Base-by-base conservation (phyloP, 176 grass and related monocot genomes). In the Bothriochloa decipiens region DNA sequence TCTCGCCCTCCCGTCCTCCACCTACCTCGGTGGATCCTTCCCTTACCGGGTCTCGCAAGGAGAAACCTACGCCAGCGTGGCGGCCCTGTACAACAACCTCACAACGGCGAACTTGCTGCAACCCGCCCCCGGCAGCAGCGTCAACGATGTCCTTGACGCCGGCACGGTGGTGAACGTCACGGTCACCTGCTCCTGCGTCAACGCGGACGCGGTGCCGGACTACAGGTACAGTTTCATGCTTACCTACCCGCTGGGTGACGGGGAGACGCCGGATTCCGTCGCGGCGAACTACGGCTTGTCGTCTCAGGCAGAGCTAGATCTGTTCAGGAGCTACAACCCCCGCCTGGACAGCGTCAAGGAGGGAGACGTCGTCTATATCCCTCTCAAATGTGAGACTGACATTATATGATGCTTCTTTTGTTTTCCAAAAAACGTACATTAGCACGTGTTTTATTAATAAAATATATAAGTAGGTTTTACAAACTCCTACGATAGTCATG, bases 131-230 rank as follows among this genome's bases (percentile, higher is more conserved):
- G 93, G 90, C 20, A 87, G 29, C 2, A 32, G 79, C 72, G 22
- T 11, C 20, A 25, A 11, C 57, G 8, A 8, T 1, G 57, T 61
- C 1, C 57, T 61, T 4, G 7, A 3, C 50, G 33, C 43, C 62
- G 84, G 0, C 49, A 77, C 26, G 57, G 57, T 61, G 7, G 40
- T 98, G 39, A 90, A 89, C 69, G 85, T 84, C 80, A 90, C 74
- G 22, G 83, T 98, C 76, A 95, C 95, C 75, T 98, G 96, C 68
- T 95, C 93, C n/a, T 98, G 96, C 50, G 91, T 85, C 23, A 52
- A 98, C 83, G 1, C 8, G 1, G 60, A 3, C 10, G 71, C 86
- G 32, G 92, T 87, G 20, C 22, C 20, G 10, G 66, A 28, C 3
- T 98, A 98, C 42, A 93, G 91, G 57, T 32, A 32, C 63, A 93